These are phyloP conservation scores for Sphaerulina vaccinii DNA, from an alignment of 2,329 filamentous ascomycete genomes.

Conservation along the genomic window DNA sequence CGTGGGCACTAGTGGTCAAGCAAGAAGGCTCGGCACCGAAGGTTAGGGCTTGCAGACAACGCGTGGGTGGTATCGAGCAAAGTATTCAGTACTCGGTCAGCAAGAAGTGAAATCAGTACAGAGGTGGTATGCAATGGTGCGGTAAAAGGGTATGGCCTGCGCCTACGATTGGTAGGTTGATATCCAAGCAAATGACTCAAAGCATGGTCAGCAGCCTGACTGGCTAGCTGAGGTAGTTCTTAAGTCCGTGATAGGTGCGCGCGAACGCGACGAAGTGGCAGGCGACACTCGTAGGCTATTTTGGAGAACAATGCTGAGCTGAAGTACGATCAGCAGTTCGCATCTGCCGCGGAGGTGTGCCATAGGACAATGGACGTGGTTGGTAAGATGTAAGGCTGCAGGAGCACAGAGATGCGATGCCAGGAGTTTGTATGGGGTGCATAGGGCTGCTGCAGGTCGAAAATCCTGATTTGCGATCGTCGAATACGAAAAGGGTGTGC, in stretches of 20 bases:
- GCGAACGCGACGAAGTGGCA: not conserved
- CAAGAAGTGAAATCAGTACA: too few relatives aligned
- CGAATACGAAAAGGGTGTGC: not conserved
- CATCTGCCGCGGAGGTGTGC: not conserved
- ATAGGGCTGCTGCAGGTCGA: conserved; percentile 1
- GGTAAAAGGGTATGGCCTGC: too few relatives aligned
- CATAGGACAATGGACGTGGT: not conserved
- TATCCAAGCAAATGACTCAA: not conserved
- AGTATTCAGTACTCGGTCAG: too few relatives aligned
- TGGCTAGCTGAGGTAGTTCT: conserved; percentile 4
- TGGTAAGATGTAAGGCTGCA: not conserved
- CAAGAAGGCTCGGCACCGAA: too few relatives aligned
- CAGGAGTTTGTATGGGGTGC: too few relatives aligned
- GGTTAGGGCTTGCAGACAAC: too few relatives aligned
- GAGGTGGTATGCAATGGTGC: too few relatives aligned
- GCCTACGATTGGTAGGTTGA: not conserved
- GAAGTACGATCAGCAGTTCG: conserved; percentile 2
- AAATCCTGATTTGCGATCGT: not conserved
- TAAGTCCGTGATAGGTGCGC: not conserved
- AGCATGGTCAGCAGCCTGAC: conserved; percentile 5
- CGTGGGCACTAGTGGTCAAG: too few relatives aligned
- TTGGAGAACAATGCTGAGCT: not conserved
- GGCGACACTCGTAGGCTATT: not conserved
- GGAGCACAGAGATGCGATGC: too few relatives aligned
- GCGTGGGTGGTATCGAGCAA: too few relatives aligned